Evolutionary conservation across 352 stramenopile species (phyloP).

Genomic region (Nothophytophthora sp.): DNA sequence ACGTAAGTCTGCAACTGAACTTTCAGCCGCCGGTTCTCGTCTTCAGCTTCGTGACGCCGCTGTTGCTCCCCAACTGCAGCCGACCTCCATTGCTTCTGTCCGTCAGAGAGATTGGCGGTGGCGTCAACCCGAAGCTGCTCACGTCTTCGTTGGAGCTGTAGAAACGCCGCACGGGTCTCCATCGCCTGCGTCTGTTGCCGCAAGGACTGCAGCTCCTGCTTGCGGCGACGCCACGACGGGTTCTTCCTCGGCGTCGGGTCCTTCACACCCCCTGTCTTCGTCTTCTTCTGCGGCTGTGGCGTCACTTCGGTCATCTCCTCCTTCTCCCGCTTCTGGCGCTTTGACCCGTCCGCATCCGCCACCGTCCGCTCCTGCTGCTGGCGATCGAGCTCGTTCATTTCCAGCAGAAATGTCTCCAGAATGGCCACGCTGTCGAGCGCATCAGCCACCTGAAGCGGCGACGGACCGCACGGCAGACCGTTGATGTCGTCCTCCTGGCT

Average conservation of each 20-base stretch:
- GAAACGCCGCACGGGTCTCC: slow-evolving; percentile 3
- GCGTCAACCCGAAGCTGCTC: background rate
- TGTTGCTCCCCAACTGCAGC: slow-evolving; percentile 10
- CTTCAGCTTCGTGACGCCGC: background rate
- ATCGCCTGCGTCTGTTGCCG: slow-evolving; percentile 8
- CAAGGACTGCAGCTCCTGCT: slow-evolving; percentile 12
- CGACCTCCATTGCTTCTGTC: too few relatives aligned
- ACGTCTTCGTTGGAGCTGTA: background rate
- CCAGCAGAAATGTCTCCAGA: slow-evolving; percentile 19
- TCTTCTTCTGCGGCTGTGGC: background rate
- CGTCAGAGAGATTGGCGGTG: too few relatives aligned
- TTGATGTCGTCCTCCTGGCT: too few relatives aligned
- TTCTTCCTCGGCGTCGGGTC: background rate
- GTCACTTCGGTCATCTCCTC: background rate
- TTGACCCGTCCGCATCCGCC: background rate
- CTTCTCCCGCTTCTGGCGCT: background rate
- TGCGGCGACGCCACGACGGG: slow-evolving; percentile 13
- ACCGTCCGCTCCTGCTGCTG: background rate
- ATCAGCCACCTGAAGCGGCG: too few relatives aligned
- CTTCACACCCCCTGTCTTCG: background rate
- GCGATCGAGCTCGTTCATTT: slow-evolving; percentile 18
- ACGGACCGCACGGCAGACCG: too few relatives aligned
- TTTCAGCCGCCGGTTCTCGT: slow-evolving; percentile 12
- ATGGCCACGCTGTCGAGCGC: too few relatives aligned
- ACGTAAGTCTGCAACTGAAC: background rate